Conservation (phyloP, 116 monocot species). For the Papilionanthe hybrid region DNA sequence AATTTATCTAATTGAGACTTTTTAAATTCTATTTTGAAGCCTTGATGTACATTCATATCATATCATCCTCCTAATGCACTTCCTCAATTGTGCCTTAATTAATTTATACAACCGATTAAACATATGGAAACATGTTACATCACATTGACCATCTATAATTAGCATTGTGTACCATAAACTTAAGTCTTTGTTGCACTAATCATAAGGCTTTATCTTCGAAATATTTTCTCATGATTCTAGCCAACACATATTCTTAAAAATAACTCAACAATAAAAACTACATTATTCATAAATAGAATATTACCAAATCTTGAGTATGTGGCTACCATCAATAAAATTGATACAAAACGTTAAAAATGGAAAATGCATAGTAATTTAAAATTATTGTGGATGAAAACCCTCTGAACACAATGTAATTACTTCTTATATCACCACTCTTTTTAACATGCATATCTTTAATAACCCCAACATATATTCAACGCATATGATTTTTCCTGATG, state of each 20-base stretch:
- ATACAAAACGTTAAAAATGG: too few relatives aligned
- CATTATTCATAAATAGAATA: too few relatives aligned
- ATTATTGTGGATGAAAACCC: too few relatives aligned
- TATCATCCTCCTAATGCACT: neutral
- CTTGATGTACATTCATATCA: neutral
- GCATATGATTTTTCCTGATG: too few relatives aligned
- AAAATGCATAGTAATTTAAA: too few relatives aligned
- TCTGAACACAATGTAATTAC: too few relatives aligned
- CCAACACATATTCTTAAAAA: neutral
- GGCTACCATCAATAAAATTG: too few relatives aligned
- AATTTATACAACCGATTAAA: neutral
- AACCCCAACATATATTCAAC: too few relatives aligned
- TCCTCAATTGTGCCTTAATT: neutral
- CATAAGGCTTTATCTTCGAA: neutral
- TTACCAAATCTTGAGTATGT: too few relatives aligned
- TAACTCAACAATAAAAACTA: too few relatives aligned
- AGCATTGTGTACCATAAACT: neutral
- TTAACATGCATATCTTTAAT: too few relatives aligned
- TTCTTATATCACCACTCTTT: too few relatives aligned
- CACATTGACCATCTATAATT: neutral
- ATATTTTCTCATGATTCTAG: neutral
- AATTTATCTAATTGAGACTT: neutral
- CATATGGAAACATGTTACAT: neutral
- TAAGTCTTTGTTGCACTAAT: neutral
- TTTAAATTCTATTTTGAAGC: neutral